Percentiles rank a stretch among this genome's conserved stretches.
Evolutionary conservation across 1,284 basidiomycete genomes (phyloP).

Genomic region (Amylostereum chailletii): DNA sequence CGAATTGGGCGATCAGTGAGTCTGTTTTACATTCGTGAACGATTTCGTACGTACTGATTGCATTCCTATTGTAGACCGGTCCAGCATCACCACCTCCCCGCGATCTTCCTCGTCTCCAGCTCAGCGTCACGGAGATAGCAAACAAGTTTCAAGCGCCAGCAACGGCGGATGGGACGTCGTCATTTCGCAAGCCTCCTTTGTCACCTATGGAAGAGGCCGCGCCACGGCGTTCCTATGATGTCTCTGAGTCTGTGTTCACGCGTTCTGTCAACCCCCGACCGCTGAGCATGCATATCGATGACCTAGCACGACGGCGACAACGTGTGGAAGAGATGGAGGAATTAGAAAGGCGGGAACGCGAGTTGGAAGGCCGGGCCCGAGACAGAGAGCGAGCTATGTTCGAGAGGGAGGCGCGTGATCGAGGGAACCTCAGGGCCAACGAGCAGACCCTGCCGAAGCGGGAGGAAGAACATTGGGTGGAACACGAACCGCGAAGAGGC

Average conservation of each 20-base stretch:
- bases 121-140: constrained; percentile 60
- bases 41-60: constrained; percentile 3
- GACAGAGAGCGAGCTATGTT: constrained; percentile 35
- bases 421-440: not conserved
- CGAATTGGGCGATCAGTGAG: not conserved
- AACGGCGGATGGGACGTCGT: constrained; percentile 1
- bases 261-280: constrained; percentile 1
- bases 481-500: constrained; percentile 6
- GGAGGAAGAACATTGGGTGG: constrained; percentile 9
- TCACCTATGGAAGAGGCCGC: constrained; percentile 16
- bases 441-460: not conserved
- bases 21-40: not conserved
- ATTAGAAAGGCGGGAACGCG: constrained; percentile 42
- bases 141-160: constrained; percentile 46
- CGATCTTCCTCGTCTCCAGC: constrained; percentile 50
- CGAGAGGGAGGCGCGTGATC: constrained; percentile 28
- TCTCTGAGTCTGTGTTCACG: not conserved
- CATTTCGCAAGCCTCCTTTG: not conserved
- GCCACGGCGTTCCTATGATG: constrained; percentile 8
- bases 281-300: constrained; percentile 11
- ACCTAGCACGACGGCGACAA: constrained; percentile 28
- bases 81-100: constrained; percentile 46
- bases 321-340: constrained; percentile 43
- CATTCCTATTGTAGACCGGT: constrained; percentile 29
- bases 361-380: constrained; percentile 41